These are phyloP conservation scores for Ogataea siamensis DNA, from an alignment of 805 yeast genomes.

Conservation along the genomic window DNA sequence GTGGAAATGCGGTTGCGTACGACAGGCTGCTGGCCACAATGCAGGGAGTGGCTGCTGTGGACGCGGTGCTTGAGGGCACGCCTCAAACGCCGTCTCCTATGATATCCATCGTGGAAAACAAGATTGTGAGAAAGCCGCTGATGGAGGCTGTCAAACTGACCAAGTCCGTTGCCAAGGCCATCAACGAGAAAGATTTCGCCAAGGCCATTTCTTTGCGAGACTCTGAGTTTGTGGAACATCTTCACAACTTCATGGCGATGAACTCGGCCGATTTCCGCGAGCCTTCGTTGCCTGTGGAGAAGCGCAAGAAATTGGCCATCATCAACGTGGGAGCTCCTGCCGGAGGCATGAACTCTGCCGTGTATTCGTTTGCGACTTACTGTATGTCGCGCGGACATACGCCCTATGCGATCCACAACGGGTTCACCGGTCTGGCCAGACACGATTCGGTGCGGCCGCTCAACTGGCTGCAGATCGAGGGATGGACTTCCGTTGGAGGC, in stretches of 20 bases:
- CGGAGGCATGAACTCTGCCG: conserved; percentile 77
- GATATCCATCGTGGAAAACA: conserved; percentile 78
- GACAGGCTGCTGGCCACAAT: conserved; percentile 89
- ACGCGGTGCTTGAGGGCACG: conserved; percentile 83
- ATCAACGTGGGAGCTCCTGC: conserved; percentile 81
- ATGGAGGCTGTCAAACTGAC: conserved; percentile 74
- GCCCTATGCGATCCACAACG: conserved; percentile 69
- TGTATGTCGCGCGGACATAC: conserved; percentile 75
- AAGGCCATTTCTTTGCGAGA: conserved; percentile 72
- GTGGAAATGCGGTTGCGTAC: conserved; percentile 96
- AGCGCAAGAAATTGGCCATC: conserved; percentile 63
- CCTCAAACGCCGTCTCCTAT: conserved; percentile 93
- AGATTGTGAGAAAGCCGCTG: conserved; percentile 63
- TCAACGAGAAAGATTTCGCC: conserved; percentile 61
- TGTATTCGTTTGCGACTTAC: conserved; percentile 68
- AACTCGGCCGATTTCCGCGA: conserved; percentile 66
- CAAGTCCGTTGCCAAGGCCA: conserved; percentile 69
- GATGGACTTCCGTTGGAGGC: conserved; percentile 76
- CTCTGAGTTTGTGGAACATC: conserved; percentile 64
- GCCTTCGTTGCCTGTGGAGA: conserved; percentile 52
- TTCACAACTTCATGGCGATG: conserved; percentile 60
- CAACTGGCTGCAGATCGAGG: conserved; percentile 67
- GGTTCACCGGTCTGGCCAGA: conserved; percentile 67
- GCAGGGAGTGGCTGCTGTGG: conserved; percentile 97
- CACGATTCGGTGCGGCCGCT: conserved; percentile 60